Base-by-base conservation (phyloP, 2,329 filamentous ascomycete species). In the Juglanconis oblonga region DNA sequence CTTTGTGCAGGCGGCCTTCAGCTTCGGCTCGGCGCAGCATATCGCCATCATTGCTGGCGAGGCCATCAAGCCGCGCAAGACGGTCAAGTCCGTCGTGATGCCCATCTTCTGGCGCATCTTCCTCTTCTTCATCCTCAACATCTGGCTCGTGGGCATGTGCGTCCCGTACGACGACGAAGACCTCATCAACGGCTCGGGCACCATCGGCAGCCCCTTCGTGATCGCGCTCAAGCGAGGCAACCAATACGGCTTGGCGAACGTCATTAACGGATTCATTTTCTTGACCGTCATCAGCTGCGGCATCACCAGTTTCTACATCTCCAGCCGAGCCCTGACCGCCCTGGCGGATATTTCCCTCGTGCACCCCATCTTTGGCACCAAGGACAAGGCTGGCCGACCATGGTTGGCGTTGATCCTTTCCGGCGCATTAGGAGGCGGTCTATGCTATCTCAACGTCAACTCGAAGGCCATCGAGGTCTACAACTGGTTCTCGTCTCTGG, bases 131-230 rank as follows among this genome's bases (percentile, higher is more conserved):
- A 67, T 73, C 13, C 64, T 72, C 7, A 72, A 72, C 44, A 71
- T 73, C 55, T 73, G 71, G 71, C 67, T 73, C 0, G 70, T 73
- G 8, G 71, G 71, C 4, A 72, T 73, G 70, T 72, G 69, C 38
- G 68, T 73, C 2, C 70, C 70, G 5, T 71, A 62, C 17, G 44
- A 72, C 50, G 71, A 73, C 38, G 47, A 48, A 0, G 55, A 71
- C 40, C 67, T 73, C n/a, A 59, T 68, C 35, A 71, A 63, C 33
- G 65, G 64, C 3, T 65, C 63, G 11, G 71, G 71, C 11, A 72
- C 71, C 1, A 57, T 72, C 4, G 69, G 69, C 3, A 59, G 57
- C 14, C 60, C 60, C 4, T 62, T 62, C 17, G 60, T 62, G 31
- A 62, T 62, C 31, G 66, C 66, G n/a, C 52, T 62, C 11, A 66